phyloP scores from a whole-genome alignment of 2,329 filamentous ascomycete species.

The Alternaria hordeiaustralica region DNA sequence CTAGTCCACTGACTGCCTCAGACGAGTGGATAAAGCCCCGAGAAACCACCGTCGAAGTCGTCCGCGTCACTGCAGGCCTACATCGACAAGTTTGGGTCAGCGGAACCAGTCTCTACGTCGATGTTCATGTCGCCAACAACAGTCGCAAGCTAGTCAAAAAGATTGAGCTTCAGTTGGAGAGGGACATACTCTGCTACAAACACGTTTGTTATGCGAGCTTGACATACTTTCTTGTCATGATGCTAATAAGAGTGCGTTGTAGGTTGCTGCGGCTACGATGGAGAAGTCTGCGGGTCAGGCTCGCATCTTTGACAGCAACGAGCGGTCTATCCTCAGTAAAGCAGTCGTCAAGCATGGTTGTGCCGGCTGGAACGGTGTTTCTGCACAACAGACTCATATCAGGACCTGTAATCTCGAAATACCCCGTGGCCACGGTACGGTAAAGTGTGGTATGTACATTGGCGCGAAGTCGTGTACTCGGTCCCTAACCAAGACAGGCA shows the following conservation, averaged over 20 bases:
- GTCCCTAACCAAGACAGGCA: slow-evolving; percentile 45
- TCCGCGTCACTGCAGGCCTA: slow-evolving; percentile 59
- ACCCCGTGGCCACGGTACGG: slow-evolving; percentile 58
- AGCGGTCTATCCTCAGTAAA: slow-evolving; percentile 56
- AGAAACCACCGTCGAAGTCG: slow-evolving; percentile 50
- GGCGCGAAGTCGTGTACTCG: background rate
- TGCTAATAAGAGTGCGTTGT: slow-evolving; percentile 28
- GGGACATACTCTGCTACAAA: slow-evolving; percentile 59
- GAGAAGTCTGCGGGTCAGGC: slow-evolving; percentile 59
- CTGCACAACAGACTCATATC: slow-evolving; percentile 53
- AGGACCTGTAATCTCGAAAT: slow-evolving; percentile 59
- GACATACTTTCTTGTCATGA: background rate
- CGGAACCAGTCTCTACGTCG: slow-evolving; percentile 61
- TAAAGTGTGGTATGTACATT: slow-evolving; percentile 53
- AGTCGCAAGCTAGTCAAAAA: slow-evolving; percentile 58
- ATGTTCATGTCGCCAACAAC: slow-evolving; percentile 60
- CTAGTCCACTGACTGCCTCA: slow-evolving; percentile 58
- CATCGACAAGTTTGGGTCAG: slow-evolving; percentile 67
- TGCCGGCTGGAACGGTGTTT: slow-evolving; percentile 57
- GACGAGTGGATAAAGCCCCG: slow-evolving; percentile 55
- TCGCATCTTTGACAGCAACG: slow-evolving; percentile 60
- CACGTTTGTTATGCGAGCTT: slow-evolving; percentile 46
- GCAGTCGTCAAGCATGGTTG: slow-evolving; percentile 52
- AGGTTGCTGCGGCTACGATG: slow-evolving; percentile 57
- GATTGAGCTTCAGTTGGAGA: slow-evolving; percentile 60